phyloP scores from a whole-genome alignment of 345 rosid genomes.

The Mangifera indica region DNA sequence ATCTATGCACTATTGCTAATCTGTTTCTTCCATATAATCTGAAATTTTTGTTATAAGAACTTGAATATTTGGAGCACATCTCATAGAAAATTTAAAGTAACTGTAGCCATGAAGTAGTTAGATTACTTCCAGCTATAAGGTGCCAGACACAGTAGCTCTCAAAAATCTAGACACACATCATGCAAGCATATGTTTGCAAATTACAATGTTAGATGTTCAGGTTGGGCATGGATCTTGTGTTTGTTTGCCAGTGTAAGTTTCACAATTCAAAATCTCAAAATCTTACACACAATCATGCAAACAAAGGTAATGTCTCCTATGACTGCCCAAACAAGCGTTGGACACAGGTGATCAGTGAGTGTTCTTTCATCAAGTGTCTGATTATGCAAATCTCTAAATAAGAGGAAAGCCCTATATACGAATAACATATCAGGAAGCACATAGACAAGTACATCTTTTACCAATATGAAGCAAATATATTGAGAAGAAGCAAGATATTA shows the following conservation, averaged over 20 bases:
- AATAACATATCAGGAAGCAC: not conserved
- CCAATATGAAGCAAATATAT: conserved; percentile 6
- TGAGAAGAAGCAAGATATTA: conserved; percentile 6
- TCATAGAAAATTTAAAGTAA: not conserved
- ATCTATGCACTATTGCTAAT: not conserved
- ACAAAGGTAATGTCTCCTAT: not conserved
- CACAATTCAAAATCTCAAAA: not conserved
- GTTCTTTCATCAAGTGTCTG: not conserved
- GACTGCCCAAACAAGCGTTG: not conserved
- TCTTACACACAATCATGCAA: not conserved
- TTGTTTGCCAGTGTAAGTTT: not conserved
- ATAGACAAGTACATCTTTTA: not conserved
- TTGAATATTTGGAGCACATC: not conserved
- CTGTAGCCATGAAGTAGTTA: not conserved
- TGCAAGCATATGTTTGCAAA: not conserved
- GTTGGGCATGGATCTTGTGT: not conserved
- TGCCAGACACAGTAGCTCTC: not conserved
- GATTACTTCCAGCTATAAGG: not conserved
- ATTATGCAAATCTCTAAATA: not conserved
- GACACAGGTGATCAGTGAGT: not conserved
- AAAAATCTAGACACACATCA: not conserved
- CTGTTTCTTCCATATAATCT: not conserved
- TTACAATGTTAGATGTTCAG: not conserved
- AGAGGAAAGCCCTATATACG: not conserved
- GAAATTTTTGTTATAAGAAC: not conserved